A percentile compares a stretch with the other conserved stretches of the same genome.
Evolutionary conservation across 768 basidiomycete genomes (phyloP).

Genomic region (Roridomyces roridus): DNA sequence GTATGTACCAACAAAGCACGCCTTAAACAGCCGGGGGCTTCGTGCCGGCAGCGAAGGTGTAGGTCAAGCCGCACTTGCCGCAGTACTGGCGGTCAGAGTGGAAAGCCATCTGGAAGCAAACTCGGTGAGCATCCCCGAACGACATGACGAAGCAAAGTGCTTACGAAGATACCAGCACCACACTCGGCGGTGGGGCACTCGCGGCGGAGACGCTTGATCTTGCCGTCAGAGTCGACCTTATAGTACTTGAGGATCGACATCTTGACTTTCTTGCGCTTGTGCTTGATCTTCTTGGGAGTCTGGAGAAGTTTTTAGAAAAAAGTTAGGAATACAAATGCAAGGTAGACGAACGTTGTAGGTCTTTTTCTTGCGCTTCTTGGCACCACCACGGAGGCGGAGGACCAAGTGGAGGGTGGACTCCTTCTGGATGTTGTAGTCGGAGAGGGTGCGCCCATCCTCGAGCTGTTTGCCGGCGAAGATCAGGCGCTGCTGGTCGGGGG

Average conservation of each 20-base stretch:
- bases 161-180: conserved; percentile 85
- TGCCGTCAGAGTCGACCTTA: conserved; percentile 99
- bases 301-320: conserved; percentile 33
- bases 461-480: conserved; percentile 99
- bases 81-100: conserved; percentile 99
- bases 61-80: conserved; percentile 91
- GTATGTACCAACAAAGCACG: not conserved
- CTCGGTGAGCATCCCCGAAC: conserved; percentile 26
- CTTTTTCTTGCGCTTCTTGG: conserved; percentile 99
- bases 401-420: conserved; percentile 98
- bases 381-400: conserved; percentile 97
- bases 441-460: conserved; percentile 96
- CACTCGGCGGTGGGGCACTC: conserved; percentile 90
- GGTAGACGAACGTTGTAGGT: conserved; percentile 85
- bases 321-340: not conserved
- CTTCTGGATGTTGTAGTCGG: conserved; percentile 98
- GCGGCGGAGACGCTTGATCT: conserved; percentile 98
- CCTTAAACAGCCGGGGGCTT: conserved; percentile 75
- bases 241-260: conserved; percentile 99
- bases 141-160: conserved; percentile 31
- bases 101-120: conserved; percentile 93
- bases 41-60: conserved; percentile 82
- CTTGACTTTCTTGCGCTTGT: conserved; percentile 99
- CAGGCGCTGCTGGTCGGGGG: conserved; percentile 94
- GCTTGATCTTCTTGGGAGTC: conserved; percentile 99